These are phyloP conservation scores for Gliomastix tumulicola DNA, from an alignment of 2,329 filamentous ascomycete genomes.

Conservation along the genomic window DNA sequence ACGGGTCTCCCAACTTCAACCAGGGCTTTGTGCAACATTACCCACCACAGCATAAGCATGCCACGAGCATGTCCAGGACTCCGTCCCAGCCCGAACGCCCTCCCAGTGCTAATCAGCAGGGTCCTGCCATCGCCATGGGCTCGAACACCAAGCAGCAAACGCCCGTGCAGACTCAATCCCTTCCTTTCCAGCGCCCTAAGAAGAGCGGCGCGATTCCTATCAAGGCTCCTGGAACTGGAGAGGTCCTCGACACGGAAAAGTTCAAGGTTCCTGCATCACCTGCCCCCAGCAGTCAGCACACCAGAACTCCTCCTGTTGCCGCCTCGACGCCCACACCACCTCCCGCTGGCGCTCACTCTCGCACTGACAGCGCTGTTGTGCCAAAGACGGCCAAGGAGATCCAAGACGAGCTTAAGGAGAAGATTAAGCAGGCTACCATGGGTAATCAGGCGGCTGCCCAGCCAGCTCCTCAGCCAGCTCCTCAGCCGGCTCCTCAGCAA, in stretches of 20 bases:
- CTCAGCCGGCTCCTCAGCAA: constrained; percentile 15
- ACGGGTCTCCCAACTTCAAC: constrained; percentile 43
- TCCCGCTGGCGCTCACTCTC: constrained; percentile 63
- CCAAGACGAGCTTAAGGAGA: constrained; percentile 73
- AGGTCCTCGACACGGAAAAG: constrained; percentile 63
- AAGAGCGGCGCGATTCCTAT: constrained; percentile 76
- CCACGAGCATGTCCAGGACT: constrained; percentile 72
- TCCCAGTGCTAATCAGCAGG: constrained; percentile 56
- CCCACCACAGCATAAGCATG: constrained; percentile 41
- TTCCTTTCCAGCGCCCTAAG: constrained; percentile 43
- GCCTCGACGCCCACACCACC: constrained; percentile 74
- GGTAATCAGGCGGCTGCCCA: constrained; percentile 16
- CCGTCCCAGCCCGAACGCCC: constrained; percentile 69
- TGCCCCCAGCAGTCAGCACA: constrained; percentile 43
- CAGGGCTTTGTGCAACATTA: constrained; percentile 36
- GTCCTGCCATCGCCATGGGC: constrained; percentile 4
- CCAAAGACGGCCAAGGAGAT: constrained; percentile 75
- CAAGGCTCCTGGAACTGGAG: constrained; percentile 70
- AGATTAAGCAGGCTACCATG: constrained; percentile 57
- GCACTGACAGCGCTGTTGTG: constrained; percentile 61
- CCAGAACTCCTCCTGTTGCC: constrained; percentile 63
- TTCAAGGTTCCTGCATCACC: constrained; percentile 52
- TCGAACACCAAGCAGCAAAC: constrained; percentile 44
- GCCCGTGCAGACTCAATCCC: constrained; percentile 31
- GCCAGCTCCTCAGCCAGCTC: constrained; percentile 3